phyloP scores from a whole-genome alignment of 441 rosid genomes.

The Viola pubescens region DNA sequence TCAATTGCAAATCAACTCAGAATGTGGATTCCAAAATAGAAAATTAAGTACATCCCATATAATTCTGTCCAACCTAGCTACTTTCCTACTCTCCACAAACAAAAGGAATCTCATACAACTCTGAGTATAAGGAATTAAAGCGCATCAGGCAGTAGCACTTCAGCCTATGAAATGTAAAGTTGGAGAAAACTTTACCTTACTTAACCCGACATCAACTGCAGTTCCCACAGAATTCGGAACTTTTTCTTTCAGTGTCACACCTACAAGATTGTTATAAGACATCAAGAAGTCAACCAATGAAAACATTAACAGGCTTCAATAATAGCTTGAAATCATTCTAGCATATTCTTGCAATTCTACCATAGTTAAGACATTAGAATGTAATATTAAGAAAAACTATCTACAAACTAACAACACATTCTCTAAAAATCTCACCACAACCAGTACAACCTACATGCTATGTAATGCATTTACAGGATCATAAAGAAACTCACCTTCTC shows the following conservation, averaged over 20 bases:
- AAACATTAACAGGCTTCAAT: background rate
- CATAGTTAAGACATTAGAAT: too few species aligned
- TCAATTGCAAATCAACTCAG: background rate
- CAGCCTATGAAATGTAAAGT: background rate
- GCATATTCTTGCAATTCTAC: too few species aligned
- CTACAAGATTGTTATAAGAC: slow-evolving; percentile 30
- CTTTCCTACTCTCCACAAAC: background rate
- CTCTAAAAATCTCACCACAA: too few species aligned
- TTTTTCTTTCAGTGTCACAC: slow-evolving; percentile 60
- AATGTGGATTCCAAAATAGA: background rate
- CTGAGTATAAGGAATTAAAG: background rate
- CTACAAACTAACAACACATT: too few species aligned
- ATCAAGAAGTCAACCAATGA: background rate
- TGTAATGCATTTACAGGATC: background rate
- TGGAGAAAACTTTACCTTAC: slow-evolving; percentile 47
- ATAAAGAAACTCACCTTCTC: slow-evolving; percentile 53
- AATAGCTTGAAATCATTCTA: too few species aligned
- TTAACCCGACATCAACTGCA: slow-evolving; percentile 83
- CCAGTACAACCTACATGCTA: background rate
- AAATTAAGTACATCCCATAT: too few species aligned
- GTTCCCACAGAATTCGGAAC: slow-evolving; percentile 41
- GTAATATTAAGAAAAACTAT: background rate
- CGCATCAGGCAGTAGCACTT: background rate
- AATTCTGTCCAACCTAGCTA: background rate
- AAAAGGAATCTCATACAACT: background rate